A percentile compares a stretch with the other conserved stretches of the same genome.
These are phyloP conservation scores for Penicillium sp. DNA, from an alignment of 2,329 filamentous ascomycete genomes.

Conservation along the genomic window DNA sequence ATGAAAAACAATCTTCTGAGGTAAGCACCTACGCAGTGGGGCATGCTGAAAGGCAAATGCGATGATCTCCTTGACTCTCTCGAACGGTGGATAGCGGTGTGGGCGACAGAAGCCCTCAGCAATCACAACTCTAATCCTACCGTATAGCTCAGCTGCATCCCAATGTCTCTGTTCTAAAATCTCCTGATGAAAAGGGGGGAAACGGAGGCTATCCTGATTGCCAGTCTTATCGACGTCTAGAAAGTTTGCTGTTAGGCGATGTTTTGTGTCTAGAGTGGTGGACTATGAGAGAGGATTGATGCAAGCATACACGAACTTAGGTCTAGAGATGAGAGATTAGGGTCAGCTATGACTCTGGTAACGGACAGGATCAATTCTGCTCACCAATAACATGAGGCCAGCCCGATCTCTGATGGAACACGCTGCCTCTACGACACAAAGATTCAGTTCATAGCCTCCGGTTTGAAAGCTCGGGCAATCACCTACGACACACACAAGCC, in stretches of 20 bases:
- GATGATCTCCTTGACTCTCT: slow-evolving; percentile 62
- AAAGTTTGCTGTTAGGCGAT: no score
- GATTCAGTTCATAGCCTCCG: no score
- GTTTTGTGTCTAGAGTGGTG: no score
- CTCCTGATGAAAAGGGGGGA: slow-evolving; percentile 63
- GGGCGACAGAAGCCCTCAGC: slow-evolving; percentile 60
- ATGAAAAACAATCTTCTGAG: no score
- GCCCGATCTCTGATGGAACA: no score
- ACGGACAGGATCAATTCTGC: no score
- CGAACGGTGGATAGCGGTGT: slow-evolving; percentile 45
- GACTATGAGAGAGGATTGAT: slow-evolving; percentile 2
- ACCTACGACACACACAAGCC: no score
- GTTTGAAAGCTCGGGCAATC: no score
- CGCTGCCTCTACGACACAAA: no score
- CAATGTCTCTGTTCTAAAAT: slow-evolving; percentile 62
- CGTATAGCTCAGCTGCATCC: slow-evolving; percentile 61
- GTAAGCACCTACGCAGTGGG: no score
- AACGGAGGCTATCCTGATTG: slow-evolving; percentile 55
- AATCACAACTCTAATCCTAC: slow-evolving; percentile 67
- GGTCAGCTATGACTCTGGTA: no score
- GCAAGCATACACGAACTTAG: slow-evolving; percentile 30
- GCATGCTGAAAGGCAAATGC: slow-evolving; percentile 80
- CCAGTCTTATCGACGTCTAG: slow-evolving; percentile 51
- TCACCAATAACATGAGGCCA: slow-evolving; percentile 47
- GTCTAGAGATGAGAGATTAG: slow-evolving; percentile 19